A percentile compares a stretch with the other conserved stretches of the same genome.
Evolutionary conservation across 345 rosid species (phyloP).

Genomic region (Combretum micranthum): DNA sequence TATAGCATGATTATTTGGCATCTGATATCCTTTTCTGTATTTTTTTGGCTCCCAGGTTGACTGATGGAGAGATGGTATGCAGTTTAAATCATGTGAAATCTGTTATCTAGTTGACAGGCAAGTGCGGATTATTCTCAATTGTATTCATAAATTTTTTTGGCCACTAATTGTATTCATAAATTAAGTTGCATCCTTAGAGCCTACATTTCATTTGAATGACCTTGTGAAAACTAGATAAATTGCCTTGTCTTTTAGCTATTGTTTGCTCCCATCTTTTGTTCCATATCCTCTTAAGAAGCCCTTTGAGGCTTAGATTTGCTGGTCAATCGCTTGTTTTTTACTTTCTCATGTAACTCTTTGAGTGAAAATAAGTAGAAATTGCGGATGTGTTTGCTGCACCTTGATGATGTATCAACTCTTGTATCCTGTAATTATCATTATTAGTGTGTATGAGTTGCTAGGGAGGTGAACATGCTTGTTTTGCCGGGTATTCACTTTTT

Average conservation of each 20-base stretch:
- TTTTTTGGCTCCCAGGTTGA: conserved; percentile 42
- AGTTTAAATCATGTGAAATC: background rate
- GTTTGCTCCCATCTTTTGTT: background rate
- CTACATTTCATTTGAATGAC: background rate
- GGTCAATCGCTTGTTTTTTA: too few species aligned
- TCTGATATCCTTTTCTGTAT: conserved; percentile 11
- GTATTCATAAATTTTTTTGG: too few species aligned
- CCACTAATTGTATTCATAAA: too few species aligned
- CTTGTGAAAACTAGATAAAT: background rate
- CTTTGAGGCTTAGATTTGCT: too few species aligned
- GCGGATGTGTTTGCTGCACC: too few species aligned
- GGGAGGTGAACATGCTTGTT: background rate
- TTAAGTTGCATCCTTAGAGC: too few species aligned
- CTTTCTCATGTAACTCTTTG: too few species aligned
- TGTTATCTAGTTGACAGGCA: too few species aligned
- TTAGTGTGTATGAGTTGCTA: background rate
- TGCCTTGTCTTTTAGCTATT: background rate
- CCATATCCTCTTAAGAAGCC: too few species aligned
- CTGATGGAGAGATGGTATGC: conserved; percentile 81
- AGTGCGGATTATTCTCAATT: too few species aligned
- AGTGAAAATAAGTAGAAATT: too few species aligned
- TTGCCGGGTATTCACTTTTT: conserved; percentile 4
- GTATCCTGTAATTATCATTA: background rate
- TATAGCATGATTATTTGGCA: conserved; percentile 5
- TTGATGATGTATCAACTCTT: too few species aligned